These are phyloP conservation scores for Strigomonas culicis DNA, from an alignment of 208 protist genomes.

Conservation along the genomic window DNA sequence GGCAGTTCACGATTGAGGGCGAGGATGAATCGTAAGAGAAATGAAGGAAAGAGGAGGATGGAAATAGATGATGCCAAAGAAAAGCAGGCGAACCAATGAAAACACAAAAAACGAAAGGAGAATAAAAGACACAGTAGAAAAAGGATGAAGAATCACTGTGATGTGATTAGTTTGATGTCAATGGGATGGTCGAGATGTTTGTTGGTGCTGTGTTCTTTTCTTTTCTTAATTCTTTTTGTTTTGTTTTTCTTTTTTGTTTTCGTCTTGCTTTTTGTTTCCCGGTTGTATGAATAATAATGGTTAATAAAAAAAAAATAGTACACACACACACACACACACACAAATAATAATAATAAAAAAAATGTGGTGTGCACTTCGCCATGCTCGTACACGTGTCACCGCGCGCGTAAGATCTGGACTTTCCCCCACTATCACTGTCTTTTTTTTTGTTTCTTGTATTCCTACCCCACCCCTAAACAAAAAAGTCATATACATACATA, in stretches of 20 bases:
- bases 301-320: neutral
- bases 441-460: slow-evolving; percentile 10
- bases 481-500: too few relatives aligned
- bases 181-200: neutral
- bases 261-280: neutral
- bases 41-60: neutral
- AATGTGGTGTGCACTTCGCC: too few relatives aligned
- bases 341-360: slow-evolving; percentile 5
- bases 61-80: neutral
- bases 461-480: neutral
- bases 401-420: slow-evolving; percentile 3
- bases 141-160: neutral
- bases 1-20: slow-evolving; percentile 55
- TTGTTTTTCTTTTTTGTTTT: neutral
- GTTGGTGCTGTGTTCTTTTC: neutral
- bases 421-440: neutral
- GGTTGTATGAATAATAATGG: neutral
- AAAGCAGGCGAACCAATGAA: neutral
- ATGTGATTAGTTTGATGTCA: neutral
- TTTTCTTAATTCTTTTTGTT: neutral
- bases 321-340: neutral
- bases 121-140: slow-evolving; percentile 6
- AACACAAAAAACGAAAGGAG: slow-evolving; percentile 8
- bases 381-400: too few relatives aligned
- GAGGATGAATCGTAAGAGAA: slow-evolving; percentile 14